Evolutionary conservation across 805 yeast species (phyloP).

Genomic region (Saccharomycopsis oosterbeekiorum): DNA sequence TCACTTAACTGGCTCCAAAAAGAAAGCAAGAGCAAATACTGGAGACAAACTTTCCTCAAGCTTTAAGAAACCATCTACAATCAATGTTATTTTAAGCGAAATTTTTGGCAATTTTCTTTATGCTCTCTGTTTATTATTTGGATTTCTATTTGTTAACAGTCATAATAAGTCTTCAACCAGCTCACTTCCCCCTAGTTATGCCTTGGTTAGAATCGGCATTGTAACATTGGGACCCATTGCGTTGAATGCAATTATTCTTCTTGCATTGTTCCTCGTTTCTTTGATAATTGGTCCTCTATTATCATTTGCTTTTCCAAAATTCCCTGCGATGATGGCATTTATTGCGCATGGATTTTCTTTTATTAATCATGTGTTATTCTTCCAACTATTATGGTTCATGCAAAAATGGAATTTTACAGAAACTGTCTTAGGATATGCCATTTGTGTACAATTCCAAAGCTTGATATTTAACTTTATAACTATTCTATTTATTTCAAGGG

Average conservation of each 20-base stretch:
- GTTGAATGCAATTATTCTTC: conserved; percentile 32
- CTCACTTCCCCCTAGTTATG: conserved; percentile 24
- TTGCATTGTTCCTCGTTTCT: conserved; percentile 34
- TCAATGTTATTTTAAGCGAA: conserved; percentile 34
- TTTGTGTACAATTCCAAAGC: conserved; percentile 38
- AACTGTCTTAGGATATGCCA: conserved; percentile 46
- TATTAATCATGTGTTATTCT: conserved; percentile 36
- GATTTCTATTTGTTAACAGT: conserved; percentile 45
- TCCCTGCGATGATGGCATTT: conserved; percentile 42
- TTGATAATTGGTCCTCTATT: conserved; percentile 35
- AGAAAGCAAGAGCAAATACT: conserved; percentile 29
- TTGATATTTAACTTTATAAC: conserved; percentile 38
- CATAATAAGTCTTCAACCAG: conserved; percentile 34
- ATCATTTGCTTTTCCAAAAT: conserved; percentile 25
- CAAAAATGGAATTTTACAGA: conserved; percentile 47
- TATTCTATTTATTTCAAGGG: conserved; percentile 41
- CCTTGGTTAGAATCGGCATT: conserved; percentile 34
- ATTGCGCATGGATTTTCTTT: conserved; percentile 39
- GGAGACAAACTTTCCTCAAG: conserved; percentile 34
- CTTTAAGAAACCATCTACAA: conserved; percentile 39
- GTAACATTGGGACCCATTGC: conserved; percentile 39
- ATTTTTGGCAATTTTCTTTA: conserved; percentile 31
- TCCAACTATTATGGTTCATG: conserved; percentile 44
- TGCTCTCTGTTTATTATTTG: conserved; percentile 30
- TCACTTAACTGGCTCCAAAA: conserved; percentile 47